Evolutionary conservation across 164 flowering plant genomes (phyloP).

Genomic region (Dillenia turbinata): DNA sequence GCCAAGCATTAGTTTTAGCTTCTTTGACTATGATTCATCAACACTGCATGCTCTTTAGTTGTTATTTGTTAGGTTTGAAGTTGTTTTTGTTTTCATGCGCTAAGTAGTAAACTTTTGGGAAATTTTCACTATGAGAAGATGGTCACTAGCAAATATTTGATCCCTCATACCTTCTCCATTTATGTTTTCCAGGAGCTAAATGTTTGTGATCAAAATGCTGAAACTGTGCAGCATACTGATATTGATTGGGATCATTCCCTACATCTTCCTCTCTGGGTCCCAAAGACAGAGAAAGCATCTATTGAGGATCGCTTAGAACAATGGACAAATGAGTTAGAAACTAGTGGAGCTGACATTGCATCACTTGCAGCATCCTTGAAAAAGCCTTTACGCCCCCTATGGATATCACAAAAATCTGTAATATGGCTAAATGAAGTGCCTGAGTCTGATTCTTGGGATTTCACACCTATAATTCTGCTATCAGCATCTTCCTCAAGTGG

Average conservation of each 20-base stretch:
- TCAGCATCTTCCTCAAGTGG: conserved; percentile 67
- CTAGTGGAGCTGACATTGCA: conserved; percentile 81
- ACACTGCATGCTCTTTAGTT: too few species aligned
- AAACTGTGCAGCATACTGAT: conserved; percentile 9
- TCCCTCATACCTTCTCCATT: background rate
- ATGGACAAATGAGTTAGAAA: conserved; percentile 70
- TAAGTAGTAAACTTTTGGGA: too few species aligned
- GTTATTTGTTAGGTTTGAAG: too few species aligned
- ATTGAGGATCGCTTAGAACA: conserved; percentile 68
- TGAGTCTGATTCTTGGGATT: conserved; percentile 82
- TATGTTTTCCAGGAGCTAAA: conserved; percentile 21
- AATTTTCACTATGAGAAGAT: too few species aligned
- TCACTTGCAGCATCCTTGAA: conserved; percentile 50
- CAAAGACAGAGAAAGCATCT: conserved; percentile 61
- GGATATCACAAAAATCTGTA: conserved; percentile 86
- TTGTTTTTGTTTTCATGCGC: too few species aligned
- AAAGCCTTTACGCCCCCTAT: conserved; percentile 88
- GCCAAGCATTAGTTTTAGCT: too few species aligned
- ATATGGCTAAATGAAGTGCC: conserved; percentile 98
- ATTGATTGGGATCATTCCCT: conserved; percentile 84
- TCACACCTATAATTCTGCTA: conserved; percentile 85
- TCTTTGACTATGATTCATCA: too few species aligned
- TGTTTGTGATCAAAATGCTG: conserved; percentile 12
- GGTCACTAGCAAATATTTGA: background rate
- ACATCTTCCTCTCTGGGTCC: conserved; percentile 93